Evolutionary conservation across 2,329 filamentous ascomycete genomes (phyloP).

Genomic region (Emergomyces africanus): DNA sequence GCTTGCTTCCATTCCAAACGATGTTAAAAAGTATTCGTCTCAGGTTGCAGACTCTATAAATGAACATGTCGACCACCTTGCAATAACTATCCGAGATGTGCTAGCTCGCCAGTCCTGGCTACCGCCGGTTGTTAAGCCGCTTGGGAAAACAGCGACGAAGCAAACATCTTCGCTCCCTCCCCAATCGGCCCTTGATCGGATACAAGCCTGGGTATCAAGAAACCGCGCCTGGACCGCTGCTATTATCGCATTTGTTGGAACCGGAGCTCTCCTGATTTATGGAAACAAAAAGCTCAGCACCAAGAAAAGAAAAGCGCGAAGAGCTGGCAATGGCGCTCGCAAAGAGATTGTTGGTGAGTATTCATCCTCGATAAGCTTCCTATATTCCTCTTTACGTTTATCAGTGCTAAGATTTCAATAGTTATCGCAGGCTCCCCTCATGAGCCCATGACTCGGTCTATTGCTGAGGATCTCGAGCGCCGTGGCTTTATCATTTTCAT

Average conservation of each 20-base stretch:
- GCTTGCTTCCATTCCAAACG: conserved; percentile 47
- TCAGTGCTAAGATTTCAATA: conserved; percentile 22
- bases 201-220: conserved; percentile 57
- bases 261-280: conserved; percentile 46
- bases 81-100: conserved; percentile 55
- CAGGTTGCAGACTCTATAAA: conserved; percentile 72
- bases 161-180: conserved; percentile 17
- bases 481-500: conserved; percentile 90
- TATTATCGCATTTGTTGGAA: conserved; percentile 57
- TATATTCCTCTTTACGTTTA: background rate
- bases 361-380: background rate
- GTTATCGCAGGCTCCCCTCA: conserved; percentile 81
- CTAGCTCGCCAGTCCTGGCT: conserved; percentile 59
- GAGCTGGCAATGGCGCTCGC: conserved; percentile 69
- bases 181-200: conserved; percentile 37
- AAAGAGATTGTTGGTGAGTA: conserved; percentile 59
- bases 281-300: conserved; percentile 44
- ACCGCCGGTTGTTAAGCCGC: conserved; percentile 53
- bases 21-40: conserved; percentile 57
- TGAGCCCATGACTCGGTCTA: conserved; percentile 68
- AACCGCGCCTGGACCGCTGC: conserved; percentile 64
- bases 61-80: conserved; percentile 63
- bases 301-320: conserved; percentile 60
- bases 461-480: conserved; percentile 76
- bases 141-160: conserved; percentile 28